Conservation (phyloP, 495 filamentous ascomycete species). For the Xylaria nigripes region DNA sequence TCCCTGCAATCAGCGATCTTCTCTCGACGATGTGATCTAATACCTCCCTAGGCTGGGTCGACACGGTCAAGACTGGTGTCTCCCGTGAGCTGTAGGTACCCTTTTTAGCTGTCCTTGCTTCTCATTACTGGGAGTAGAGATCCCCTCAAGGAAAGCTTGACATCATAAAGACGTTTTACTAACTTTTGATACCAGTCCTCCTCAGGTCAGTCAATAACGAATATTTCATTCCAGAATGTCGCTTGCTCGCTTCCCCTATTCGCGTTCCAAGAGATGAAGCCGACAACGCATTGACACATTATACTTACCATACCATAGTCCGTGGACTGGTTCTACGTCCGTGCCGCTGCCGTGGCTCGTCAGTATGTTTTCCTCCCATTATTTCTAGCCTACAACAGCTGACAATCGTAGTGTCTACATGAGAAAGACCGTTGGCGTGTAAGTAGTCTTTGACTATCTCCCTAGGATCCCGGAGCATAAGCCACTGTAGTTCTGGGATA, state of each 20-base stretch:
- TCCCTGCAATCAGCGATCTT: background rate
- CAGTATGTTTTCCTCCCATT: conserved; percentile 36
- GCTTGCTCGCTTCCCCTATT: background rate
- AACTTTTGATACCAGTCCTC: conserved; percentile 4
- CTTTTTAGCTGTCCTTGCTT: background rate
- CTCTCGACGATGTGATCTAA: background rate
- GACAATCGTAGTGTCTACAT: conserved; percentile 61
- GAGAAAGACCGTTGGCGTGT: conserved; percentile 94
- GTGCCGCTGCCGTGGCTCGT: conserved; percentile 88
- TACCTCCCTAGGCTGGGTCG: background rate
- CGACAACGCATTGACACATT: background rate
- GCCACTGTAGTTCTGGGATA: conserved; percentile 30
- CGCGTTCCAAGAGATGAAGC: too few relatives aligned
- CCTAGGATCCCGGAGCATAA: background rate
- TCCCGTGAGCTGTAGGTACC: conserved; percentile 8
- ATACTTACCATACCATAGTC: background rate
- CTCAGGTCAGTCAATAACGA: conserved; percentile 5
- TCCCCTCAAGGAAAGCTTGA: background rate
- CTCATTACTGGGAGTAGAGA: background rate
- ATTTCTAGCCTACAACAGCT: background rate
- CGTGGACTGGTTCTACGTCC: conserved; percentile 94
- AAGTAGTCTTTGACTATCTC: background rate
- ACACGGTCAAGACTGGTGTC: conserved; percentile 11
- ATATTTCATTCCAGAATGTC: background rate
- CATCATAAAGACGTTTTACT: background rate